Evolutionary conservation across 2,329 filamentous ascomycete species (phyloP).

Genomic region (Ilyonectria robusta): DNA sequence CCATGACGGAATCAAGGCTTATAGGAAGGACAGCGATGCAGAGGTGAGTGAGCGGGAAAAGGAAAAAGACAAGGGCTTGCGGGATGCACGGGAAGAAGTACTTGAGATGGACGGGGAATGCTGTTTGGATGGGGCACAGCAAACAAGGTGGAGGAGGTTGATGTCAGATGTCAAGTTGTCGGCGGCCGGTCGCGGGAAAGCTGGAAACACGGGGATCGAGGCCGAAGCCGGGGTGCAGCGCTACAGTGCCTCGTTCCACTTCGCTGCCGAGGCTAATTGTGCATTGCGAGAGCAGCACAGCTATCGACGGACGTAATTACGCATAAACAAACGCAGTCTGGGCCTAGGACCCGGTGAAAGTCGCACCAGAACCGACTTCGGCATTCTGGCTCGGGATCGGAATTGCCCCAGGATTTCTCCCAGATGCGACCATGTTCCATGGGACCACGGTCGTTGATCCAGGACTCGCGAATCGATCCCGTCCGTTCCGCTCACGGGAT

Average conservation of each 20-base stretch:
- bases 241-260: conserved; percentile 37
- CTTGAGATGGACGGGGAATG: conserved; percentile 20
- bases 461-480: conserved; percentile 18
- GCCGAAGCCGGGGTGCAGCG: conserved; percentile 43
- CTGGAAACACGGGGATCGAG: conserved; percentile 47
- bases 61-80: conserved; percentile 13
- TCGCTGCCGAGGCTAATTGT: conserved; percentile 44
- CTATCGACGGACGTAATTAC: conserved; percentile 5
- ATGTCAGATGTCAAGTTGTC: conserved; percentile 43
- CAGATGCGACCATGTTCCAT: conserved; percentile 28
- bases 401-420: conserved; percentile 31
- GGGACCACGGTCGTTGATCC: conserved; percentile 6
- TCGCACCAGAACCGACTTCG: conserved; percentile 18
- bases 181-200: conserved; percentile 38
- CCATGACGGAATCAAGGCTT: conserved; percentile 51
- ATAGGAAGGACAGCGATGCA: not conserved
- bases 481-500: conserved; percentile 5
- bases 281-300: not conserved
- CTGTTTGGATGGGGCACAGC: conserved; percentile 10
- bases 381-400: conserved; percentile 23
- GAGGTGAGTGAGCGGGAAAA: not conserved
- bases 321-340: conserved; percentile 14
- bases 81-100: conserved; percentile 20
- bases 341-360: conserved; percentile 10
- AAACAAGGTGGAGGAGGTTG: conserved; percentile 27